A percentile compares a stretch with the other conserved stretches of the same genome.
These are phyloP conservation scores for Fraxinus sp. DNA, from an alignment of 305 asterid species.

Conservation along the genomic window DNA sequence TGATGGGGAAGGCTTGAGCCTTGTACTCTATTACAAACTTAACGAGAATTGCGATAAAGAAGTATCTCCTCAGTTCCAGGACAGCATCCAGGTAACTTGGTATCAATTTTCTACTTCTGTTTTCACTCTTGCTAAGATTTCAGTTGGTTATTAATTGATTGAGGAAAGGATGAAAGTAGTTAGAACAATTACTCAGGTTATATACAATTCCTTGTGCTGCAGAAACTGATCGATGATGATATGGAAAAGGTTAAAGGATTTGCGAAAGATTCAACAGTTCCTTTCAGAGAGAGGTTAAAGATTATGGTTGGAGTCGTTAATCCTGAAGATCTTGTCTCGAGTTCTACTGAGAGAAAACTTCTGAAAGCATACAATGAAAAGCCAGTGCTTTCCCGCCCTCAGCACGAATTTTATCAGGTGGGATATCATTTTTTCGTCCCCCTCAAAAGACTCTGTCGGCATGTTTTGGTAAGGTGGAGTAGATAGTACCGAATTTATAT, in stretches of 20 bases:
- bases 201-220: constrained; percentile 22
- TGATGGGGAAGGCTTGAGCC: constrained; percentile 93
- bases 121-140: background rate
- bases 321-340: constrained; percentile 82
- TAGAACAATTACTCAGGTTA: background rate
- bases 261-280: constrained; percentile 73
- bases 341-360: constrained; percentile 85
- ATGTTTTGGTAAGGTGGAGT: background rate
- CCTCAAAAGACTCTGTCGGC: background rate
- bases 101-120: background rate
- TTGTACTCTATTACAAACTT: constrained; percentile 73
- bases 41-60: constrained; percentile 69
- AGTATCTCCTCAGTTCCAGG: constrained; percentile 72
- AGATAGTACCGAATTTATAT: background rate
- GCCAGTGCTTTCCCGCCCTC: constrained; percentile 98
- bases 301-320: constrained; percentile 85
- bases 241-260: constrained; percentile 86
- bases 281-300: constrained; percentile 88
- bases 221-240: constrained; percentile 83
- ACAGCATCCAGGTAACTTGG: constrained; percentile 63
- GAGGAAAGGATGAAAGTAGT: background rate
- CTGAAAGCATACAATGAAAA: constrained; percentile 81
- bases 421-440: background rate
- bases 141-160: background rate
- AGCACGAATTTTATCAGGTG: constrained; percentile 83